A percentile compares a stretch with the other conserved stretches of the same genome.
phyloP scores from a whole-genome alignment of 73 alveolate species.

The Tetrahymena malaccensis region DNA sequence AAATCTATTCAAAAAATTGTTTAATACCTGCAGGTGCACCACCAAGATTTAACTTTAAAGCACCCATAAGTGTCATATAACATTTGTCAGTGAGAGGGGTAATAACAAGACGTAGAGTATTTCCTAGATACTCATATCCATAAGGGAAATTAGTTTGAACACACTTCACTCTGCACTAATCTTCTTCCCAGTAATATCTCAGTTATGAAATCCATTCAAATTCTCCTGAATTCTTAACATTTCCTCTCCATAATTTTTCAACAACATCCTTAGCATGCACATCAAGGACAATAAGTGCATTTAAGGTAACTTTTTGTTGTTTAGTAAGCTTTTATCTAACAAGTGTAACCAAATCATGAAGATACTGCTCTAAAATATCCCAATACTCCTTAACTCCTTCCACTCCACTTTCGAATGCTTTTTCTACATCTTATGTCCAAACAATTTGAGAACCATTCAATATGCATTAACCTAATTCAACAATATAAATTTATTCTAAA shows the following conservation, averaged over 20 bases:
- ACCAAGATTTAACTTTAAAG: constrained; percentile 90
- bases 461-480: constrained; percentile 85
- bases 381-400: constrained; percentile 72
- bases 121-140: constrained; percentile 99
- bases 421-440: constrained; percentile 99
- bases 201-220: constrained; percentile 99
- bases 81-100: constrained; percentile 99
- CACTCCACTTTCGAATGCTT: constrained; percentile 69
- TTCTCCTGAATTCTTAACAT: constrained; percentile 75
- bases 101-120: constrained; percentile 97
- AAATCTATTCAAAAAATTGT: background rate
- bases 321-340: constrained; percentile 94
- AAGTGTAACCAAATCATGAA: constrained; percentile 85
- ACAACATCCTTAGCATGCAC: constrained; percentile 99
- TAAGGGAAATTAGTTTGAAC: constrained; percentile 98
- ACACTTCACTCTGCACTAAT: constrained; percentile 92
- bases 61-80: constrained; percentile 98
- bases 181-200: constrained; percentile 99
- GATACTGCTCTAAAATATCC: constrained; percentile 62
- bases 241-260: constrained; percentile 78
- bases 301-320: constrained; percentile 76
- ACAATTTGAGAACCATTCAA: constrained; percentile 94
- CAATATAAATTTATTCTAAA: background rate
- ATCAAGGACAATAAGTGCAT: constrained; percentile 98
- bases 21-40: constrained; percentile 94